Conservation (phyloP, 441 rosid species). For the Manihot esculenta region DNA sequence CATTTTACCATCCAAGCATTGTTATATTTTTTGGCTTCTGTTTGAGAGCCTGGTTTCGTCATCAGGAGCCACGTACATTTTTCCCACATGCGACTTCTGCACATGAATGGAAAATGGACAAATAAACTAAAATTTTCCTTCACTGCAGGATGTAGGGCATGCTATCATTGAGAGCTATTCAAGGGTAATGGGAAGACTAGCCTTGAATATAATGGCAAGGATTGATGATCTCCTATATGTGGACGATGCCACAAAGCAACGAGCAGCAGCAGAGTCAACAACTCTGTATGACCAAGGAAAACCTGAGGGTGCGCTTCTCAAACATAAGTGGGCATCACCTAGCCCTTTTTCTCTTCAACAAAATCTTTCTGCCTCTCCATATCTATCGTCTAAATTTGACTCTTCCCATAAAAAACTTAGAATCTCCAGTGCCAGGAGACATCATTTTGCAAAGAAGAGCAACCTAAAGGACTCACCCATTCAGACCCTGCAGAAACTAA, state of each 20-base stretch:
- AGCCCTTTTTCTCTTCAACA: conserved; percentile 27
- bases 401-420: conserved; percentile 12
- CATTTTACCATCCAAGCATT: neutral
- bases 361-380: conserved; percentile 29
- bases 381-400: conserved; percentile 21
- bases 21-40: neutral
- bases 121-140: neutral
- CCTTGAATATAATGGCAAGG: conserved; percentile 79
- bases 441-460: conserved; percentile 14
- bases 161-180: conserved; percentile 92
- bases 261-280: conserved; percentile 47
- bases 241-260: conserved; percentile 66
- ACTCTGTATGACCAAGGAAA: conserved; percentile 19
- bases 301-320: conserved; percentile 12
- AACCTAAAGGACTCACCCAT: conserved; percentile 20
- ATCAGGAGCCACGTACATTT: neutral
- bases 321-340: conserved; percentile 19
- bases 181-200: conserved; percentile 87
- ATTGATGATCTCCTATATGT: conserved; percentile 85
- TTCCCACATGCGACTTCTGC: neutral
- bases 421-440: conserved; percentile 6
- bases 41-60: neutral
- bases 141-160: conserved; percentile 79
- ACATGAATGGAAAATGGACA: neutral
- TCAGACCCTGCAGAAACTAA: conserved; percentile 33